A percentile compares a stretch with the other conserved stretches of the same genome.
Conservation (phyloP, 73 alveolate genomes). For the Uronychia setigera region DNA sequence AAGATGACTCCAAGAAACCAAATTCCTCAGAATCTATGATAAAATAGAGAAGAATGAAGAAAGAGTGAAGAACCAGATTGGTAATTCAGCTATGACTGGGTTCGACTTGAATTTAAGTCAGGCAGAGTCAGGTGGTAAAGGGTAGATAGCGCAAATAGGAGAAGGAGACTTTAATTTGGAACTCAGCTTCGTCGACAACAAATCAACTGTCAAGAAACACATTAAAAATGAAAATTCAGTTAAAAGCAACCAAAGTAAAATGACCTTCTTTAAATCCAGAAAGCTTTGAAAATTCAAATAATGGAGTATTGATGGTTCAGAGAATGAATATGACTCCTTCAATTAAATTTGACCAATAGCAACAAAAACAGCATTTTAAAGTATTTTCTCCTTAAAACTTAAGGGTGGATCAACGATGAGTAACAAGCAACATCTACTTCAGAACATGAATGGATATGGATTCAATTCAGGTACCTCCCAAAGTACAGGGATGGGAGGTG, state of each 20-base stretch:
- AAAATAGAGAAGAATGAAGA: background rate
- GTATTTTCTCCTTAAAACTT: too few species aligned
- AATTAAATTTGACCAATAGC: background rate
- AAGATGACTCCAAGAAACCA: background rate
- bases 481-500: too few species aligned
- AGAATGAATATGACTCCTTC: background rate
- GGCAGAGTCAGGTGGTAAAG: background rate
- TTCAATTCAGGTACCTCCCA: too few species aligned
- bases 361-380: too few species aligned
- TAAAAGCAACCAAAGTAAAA: background rate
- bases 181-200: background rate
- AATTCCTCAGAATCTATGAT: background rate
- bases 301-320: background rate
- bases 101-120: background rate
- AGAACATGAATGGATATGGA: too few species aligned
- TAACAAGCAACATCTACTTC: too few species aligned
- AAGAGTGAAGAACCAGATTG: too few species aligned
- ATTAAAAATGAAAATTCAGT: too few species aligned
- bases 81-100: too few species aligned
- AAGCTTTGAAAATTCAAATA: background rate
- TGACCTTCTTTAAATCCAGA: too few species aligned
- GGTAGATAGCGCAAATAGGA: background rate
- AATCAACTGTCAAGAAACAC: background rate
- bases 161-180: background rate
- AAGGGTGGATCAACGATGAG: too few species aligned